phyloP scores from a whole-genome alignment of 768 basidiomycete species.

The Macrolepiota dolichaula region DNA sequence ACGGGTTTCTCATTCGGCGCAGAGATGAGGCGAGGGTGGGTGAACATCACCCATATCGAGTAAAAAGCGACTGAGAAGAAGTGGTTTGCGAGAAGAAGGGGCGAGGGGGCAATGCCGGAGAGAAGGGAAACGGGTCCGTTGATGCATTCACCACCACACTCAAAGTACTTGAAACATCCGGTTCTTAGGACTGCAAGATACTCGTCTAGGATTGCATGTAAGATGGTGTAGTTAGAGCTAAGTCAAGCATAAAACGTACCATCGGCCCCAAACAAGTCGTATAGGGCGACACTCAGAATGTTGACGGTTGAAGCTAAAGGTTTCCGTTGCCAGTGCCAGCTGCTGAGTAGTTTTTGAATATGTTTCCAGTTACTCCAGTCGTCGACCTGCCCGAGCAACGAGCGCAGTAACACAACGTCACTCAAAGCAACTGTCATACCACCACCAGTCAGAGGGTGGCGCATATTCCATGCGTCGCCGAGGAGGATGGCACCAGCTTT shows the following conservation, averaged over 20 bases:
- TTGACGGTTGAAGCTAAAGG: conserved; percentile 83
- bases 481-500: conserved; percentile 79
- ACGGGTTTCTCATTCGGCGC: conserved; percentile 31
- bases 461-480: conserved; percentile 99
- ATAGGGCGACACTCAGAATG: conserved; percentile 88
- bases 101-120: conserved; percentile 81
- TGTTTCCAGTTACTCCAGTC: conserved; percentile 47
- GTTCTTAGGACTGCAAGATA: conserved; percentile 60
- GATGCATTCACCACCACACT: conserved; percentile 86
- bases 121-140: conserved; percentile 88
- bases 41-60: conserved; percentile 88
- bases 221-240: background rate
- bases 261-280: conserved; percentile 92
- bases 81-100: conserved; percentile 77
- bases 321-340: conserved; percentile 89
- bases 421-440: conserved; percentile 96
- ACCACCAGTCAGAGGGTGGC: conserved; percentile 95
- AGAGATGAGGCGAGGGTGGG: conserved; percentile 34
- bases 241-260: conserved; percentile 45
- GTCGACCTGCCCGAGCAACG: conserved; percentile 49
- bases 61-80: conserved; percentile 97
- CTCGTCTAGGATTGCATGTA: conserved; percentile 39
- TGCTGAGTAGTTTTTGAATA: conserved; percentile 49
- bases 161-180: conserved; percentile 98
- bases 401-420: conserved; percentile 75